A percentile compares a stretch with the other conserved stretches of the same genome.
phyloP scores from a whole-genome alignment of 148 eudicot species.

The Agrostemma githago region DNA sequence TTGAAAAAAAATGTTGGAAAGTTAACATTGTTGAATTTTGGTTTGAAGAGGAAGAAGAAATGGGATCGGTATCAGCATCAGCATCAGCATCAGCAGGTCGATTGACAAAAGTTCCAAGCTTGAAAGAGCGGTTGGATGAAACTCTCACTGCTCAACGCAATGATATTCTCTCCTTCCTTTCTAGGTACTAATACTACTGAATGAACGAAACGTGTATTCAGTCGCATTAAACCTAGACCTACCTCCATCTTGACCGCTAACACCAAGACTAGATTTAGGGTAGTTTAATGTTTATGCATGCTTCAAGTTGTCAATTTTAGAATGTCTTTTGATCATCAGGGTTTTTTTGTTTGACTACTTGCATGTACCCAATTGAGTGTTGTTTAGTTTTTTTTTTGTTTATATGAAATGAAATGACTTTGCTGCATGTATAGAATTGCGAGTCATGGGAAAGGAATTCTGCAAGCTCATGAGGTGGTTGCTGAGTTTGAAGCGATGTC shows the following conservation, averaged over 20 bases:
- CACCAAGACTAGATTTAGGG: not conserved
- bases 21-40: not conserved
- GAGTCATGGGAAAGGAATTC: slow-evolving; percentile 74
- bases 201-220: too few relatives aligned
- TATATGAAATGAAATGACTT: not conserved
- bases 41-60: slow-evolving; percentile 23
- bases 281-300: not conserved
- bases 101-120: slow-evolving; percentile 69
- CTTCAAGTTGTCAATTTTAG: not conserved
- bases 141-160: slow-evolving; percentile 62
- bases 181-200: slow-evolving; percentile 35
- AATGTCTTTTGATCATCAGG: not conserved
- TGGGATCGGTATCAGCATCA: too few relatives aligned
- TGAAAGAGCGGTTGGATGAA: slow-evolving; percentile 70
- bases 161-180: slow-evolving; percentile 58
- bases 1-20: not conserved
- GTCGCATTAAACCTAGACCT: too few relatives aligned
- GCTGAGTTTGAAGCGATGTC: slow-evolving; percentile 64
- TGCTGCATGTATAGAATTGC: slow-evolving; percentile 45
- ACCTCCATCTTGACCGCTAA: too few relatives aligned
- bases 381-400: not conserved
- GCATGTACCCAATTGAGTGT: not conserved
- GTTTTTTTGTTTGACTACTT: not conserved
- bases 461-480: slow-evolving; percentile 74
- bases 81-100: slow-evolving; percentile 33